Percentiles rank a stretch among this genome's conserved stretches.
Evolutionary conservation across 129 eudicot genomes (phyloP).

Genomic region (Centrapalus pauciflorus): DNA sequence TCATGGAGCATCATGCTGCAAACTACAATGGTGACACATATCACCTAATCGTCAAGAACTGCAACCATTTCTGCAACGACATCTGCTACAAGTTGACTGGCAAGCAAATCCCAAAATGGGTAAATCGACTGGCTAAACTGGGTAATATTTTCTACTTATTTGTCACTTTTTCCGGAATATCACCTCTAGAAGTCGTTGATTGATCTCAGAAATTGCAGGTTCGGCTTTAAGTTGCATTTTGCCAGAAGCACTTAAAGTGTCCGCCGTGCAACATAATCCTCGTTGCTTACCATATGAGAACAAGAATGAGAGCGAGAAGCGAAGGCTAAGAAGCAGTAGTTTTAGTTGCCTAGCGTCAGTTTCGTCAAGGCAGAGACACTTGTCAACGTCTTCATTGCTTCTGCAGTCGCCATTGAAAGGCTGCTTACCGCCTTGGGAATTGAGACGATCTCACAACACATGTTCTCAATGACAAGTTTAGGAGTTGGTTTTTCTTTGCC

Average conservation of each 20-base stretch:
- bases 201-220: slow-evolving; percentile 30
- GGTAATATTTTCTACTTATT: slow-evolving; percentile 30
- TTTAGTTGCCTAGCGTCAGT: slow-evolving; percentile 66
- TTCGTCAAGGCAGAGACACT: slow-evolving; percentile 61
- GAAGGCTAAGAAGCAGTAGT: slow-evolving; percentile 50
- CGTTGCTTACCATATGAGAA: slow-evolving; percentile 20
- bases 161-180: background rate
- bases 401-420: slow-evolving; percentile 70
- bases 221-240: slow-evolving; percentile 61
- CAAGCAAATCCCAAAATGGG: slow-evolving; percentile 72
- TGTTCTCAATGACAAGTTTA: slow-evolving; percentile 27
- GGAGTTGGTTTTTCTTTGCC: slow-evolving; percentile 12
- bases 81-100: slow-evolving; percentile 67
- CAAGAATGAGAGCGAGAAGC: slow-evolving; percentile 42
- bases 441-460: slow-evolving; percentile 31
- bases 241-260: slow-evolving; percentile 67
- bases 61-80: slow-evolving; percentile 76
- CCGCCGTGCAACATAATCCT: slow-evolving; percentile 48
- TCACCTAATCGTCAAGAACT: slow-evolving; percentile 65
- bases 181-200: background rate
- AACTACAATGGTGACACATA: slow-evolving; percentile 63
- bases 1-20: slow-evolving; percentile 61
- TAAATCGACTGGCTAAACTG: slow-evolving; percentile 66
- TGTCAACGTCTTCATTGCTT: slow-evolving; percentile 63
- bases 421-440: slow-evolving; percentile 52